phyloP scores from a whole-genome alignment of 495 filamentous ascomycete species.

The Cercophora samala region DNA sequence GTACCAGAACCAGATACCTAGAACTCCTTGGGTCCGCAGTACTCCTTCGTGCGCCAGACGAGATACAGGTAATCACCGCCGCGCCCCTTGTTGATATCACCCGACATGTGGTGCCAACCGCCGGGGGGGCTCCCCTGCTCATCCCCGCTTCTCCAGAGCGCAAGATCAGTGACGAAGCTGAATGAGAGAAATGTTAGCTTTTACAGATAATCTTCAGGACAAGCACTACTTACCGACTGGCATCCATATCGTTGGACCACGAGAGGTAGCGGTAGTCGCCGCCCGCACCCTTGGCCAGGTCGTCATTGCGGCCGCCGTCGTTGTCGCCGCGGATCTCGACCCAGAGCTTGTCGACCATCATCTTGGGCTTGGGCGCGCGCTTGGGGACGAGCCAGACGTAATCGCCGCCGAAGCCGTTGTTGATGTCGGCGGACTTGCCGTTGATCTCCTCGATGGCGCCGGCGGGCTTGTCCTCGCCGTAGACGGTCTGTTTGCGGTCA shows the following conservation, averaged over 20 bases:
- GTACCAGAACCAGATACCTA: neutral
- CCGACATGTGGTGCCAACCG: neutral
- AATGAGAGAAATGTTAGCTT: no score
- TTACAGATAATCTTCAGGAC: no score
- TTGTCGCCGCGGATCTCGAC: neutral
- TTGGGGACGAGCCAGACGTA: conserved; percentile 1
- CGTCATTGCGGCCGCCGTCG: neutral
- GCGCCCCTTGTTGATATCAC: neutral
- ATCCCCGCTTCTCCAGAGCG: neutral
- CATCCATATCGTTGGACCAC: neutral
- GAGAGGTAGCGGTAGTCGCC: neutral
- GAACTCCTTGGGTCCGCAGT: conserved; percentile 1
- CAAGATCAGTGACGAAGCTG: neutral
- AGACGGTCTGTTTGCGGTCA: neutral
- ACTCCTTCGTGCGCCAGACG: neutral
- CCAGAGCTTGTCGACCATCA: conserved; percentile 1
- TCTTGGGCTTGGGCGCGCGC: neutral
- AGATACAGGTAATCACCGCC: neutral
- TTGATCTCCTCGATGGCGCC: neutral
- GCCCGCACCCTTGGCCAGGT: neutral
- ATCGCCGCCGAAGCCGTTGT: neutral
- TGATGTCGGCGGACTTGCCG: neutral
- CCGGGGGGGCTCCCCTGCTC: neutral
- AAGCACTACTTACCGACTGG: neutral
- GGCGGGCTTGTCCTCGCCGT: neutral